Evolutionary conservation across 768 basidiomycete species (phyloP).

Genomic region (Boletus patriciae): DNA sequence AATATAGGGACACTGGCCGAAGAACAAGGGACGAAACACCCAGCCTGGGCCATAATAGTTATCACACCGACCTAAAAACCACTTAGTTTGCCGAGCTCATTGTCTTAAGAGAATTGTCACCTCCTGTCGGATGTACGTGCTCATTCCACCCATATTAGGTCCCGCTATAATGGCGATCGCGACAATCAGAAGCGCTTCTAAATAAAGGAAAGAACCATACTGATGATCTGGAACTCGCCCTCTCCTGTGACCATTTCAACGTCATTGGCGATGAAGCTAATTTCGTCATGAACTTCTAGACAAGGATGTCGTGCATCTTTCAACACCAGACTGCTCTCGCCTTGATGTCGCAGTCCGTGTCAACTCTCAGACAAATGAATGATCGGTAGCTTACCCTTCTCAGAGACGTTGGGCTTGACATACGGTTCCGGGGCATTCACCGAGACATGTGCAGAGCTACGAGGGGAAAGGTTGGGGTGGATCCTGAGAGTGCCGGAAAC

Average conservation of each 20-base stretch:
- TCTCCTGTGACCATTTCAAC: conserved; percentile 92
- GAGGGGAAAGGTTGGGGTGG: background rate
- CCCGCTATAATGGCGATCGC: conserved; percentile 57
- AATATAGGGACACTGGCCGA: conserved; percentile 88
- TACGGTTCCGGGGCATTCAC: conserved; percentile 85
- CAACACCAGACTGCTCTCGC: conserved; percentile 76
- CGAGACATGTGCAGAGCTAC: conserved; percentile 89
- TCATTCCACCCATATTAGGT: conserved; percentile 99
- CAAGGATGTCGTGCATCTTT: conserved; percentile 93
- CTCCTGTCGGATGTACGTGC: conserved; percentile 92
- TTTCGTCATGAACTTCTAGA: conserved; percentile 92
- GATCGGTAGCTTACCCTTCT: conserved; percentile 56
- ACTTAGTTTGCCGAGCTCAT: background rate
- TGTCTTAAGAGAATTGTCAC: background rate
- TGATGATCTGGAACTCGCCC: conserved; percentile 95
- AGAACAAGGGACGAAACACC: conserved; percentile 92
- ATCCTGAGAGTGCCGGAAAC: background rate
- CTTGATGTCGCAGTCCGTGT: conserved; percentile 37
- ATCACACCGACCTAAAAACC: conserved; percentile 80
- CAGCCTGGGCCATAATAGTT: conserved; percentile 92
- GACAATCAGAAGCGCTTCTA: background rate
- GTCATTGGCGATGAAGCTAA: conserved; percentile 95
- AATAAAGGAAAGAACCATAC: conserved; percentile 39
- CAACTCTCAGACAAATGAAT: background rate
- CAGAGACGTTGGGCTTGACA: conserved; percentile 76